Evolutionary conservation across 805 yeast genomes (phyloP).

Genomic region (Pichia exigua): DNA sequence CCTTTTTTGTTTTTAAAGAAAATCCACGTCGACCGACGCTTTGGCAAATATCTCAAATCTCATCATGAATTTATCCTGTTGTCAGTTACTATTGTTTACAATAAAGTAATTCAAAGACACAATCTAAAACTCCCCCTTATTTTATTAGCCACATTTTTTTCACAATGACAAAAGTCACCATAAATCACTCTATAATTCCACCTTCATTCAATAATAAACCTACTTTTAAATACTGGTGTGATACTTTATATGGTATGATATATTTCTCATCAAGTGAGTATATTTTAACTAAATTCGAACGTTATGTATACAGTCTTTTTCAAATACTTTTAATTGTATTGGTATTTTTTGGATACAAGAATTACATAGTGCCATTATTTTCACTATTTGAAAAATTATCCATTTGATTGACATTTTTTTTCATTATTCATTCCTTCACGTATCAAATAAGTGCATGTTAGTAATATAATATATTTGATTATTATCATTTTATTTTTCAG

Average conservation of each 20-base stretch:
- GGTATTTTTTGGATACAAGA: slow-evolving; percentile 3
- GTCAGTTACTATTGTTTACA: neutral
- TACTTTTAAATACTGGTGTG: neutral
- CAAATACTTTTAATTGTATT: neutral
- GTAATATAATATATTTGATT: too few species aligned
- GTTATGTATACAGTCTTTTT: neutral
- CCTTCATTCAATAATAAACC: slow-evolving; percentile 1
- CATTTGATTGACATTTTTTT: neutral
- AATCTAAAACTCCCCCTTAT: neutral
- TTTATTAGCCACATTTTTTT: neutral
- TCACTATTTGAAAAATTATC: neutral
- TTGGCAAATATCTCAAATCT: too few species aligned
- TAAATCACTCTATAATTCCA: neutral
- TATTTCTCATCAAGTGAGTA: neutral
- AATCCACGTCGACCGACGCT: too few species aligned
- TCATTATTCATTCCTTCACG: neutral
- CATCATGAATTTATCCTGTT: too few species aligned
- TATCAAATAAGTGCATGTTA: neutral
- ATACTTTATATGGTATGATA: neutral
- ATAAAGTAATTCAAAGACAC: too few species aligned
- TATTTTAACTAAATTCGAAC: slow-evolving; percentile 4
- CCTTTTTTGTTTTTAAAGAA: too few species aligned
- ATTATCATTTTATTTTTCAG: too few species aligned
- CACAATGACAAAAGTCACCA: slow-evolving; percentile 4
- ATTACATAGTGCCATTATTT: slow-evolving; percentile 6